Base-by-base conservation (phyloP, 495 filamentous ascomycete species). In the Tuber indicum region DNA sequence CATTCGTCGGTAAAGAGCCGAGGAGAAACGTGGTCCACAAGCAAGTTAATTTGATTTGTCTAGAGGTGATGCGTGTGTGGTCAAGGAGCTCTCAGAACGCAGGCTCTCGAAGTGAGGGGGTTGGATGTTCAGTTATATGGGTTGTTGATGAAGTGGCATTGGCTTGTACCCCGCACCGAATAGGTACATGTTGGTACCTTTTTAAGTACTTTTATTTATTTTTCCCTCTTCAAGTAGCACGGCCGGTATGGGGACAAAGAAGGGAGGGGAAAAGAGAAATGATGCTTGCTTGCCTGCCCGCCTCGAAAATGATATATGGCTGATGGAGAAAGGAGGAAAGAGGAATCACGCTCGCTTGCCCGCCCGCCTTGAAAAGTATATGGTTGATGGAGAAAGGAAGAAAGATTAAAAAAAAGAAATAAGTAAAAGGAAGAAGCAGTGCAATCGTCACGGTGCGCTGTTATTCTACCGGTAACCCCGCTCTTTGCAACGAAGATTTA, bases 391-490 rank as follows among this genome's bases (percentile, higher is more conserved):
- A 7, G 26, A 66, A 66, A 16, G 26, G 58, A 14, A 36, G 26
- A 66, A 36, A 14, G 26, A 66, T 32, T 32, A 32, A 36, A 36
- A 36, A 66, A 32, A 66, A 17, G 26, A 14, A 66, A 66, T 17
- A 8, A 66, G 26, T 12, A 44, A 75, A 77, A 32, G 43, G 36
- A 41, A 43, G 45, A 62, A 77, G 70, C 73, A 74, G 71, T 78
- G 77, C 74, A 79, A 76, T 78, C 77, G 74, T 80, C 77, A 80
- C 77, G 49, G 77, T 80, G 78, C 78, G 77, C 76, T 79, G 77
- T 73, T 79, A 62, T 43, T 72, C 72, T 78, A 32, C 32, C 32
- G 32, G 32, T 32, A 72, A 80, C 78, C 78, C 78, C 78, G 78
- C 78, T 79, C 72, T 75, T 66, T 69, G 72, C 77, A 75, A 72